Conservation (phyloP, 371 early-diverging fungal genomes). For the Capillidium rhysosporum region DNA sequence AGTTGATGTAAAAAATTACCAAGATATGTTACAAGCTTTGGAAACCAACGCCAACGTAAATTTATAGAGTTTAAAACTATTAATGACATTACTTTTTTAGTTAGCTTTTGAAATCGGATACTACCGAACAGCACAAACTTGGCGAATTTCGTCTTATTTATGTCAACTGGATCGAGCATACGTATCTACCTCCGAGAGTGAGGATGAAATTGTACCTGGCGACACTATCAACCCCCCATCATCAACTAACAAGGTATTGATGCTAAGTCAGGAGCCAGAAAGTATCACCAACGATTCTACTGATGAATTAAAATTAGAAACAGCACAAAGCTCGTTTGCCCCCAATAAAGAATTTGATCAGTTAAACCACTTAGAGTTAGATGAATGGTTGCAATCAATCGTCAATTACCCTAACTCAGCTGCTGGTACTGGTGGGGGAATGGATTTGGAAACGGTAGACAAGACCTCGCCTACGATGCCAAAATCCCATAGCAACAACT, state of each 20-base stretch:
- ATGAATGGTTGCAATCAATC: neutral
- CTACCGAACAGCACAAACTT: conserved; percentile 53
- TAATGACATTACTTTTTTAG: conserved; percentile 16
- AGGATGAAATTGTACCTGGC: too few species aligned
- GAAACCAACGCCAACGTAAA: conserved; percentile 9
- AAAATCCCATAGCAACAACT: neutral
- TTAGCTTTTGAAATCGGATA: conserved; percentile 1
- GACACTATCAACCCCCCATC: too few species aligned
- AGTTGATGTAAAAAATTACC: conserved; percentile 14
- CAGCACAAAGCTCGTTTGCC: too few species aligned
- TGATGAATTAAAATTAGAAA: too few species aligned
- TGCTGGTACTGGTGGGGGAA: too few species aligned
- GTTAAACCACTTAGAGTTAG: neutral
- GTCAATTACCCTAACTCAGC: too few species aligned
- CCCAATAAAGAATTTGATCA: too few species aligned
- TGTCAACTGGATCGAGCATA: too few species aligned
- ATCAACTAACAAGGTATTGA: too few species aligned
- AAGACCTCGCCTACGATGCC: conserved; percentile 9
- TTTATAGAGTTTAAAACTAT: conserved; percentile 35
- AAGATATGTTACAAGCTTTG: conserved; percentile 4
- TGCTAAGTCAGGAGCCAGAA: too few species aligned
- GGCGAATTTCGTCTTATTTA: conserved; percentile 37
- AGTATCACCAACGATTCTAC: too few species aligned
- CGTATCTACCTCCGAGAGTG: too few species aligned
- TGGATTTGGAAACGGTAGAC: neutral